phyloP scores from a whole-genome alignment of 768 basidiomycete species.

The Dioszegia hungarica region DNA sequence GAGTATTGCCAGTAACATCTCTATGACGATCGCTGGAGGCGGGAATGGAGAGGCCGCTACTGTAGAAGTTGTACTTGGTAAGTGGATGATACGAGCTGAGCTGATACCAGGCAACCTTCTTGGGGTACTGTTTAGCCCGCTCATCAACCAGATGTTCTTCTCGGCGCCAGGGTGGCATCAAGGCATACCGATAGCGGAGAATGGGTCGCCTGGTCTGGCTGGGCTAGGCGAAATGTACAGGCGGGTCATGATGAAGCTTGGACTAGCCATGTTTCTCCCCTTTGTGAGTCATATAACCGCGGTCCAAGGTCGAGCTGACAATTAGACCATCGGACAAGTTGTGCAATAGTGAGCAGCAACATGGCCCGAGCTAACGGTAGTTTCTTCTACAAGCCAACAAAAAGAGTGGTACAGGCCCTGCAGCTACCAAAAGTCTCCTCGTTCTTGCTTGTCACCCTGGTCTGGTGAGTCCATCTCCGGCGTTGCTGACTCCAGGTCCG shows the following conservation, averaged over 20 bases:
- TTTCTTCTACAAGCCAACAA: conserved; percentile 26
- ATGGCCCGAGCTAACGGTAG: not conserved
- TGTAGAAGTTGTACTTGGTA: conserved; percentile 35
- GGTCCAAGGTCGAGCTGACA: not conserved
- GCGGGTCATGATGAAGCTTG: conserved; percentile 33
- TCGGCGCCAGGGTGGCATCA: conserved; percentile 27
- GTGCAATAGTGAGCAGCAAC: conserved; percentile 24
- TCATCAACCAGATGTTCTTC: conserved; percentile 32
- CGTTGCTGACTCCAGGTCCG: conserved; percentile 11
- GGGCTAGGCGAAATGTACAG: conserved; percentile 37
- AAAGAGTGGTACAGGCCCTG: conserved; percentile 19
- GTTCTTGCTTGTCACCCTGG: conserved; percentile 32
- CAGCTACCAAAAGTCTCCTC: conserved; percentile 29
- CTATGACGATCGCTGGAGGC: conserved; percentile 35
- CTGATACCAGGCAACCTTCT: conserved; percentile 26
- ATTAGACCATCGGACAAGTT: conserved; percentile 36
- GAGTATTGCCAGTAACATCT: conserved; percentile 43
- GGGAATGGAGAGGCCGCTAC: conserved; percentile 40
- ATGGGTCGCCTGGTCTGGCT: conserved; percentile 18
- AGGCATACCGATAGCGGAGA: conserved; percentile 26
- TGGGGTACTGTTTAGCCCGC: conserved; percentile 35
- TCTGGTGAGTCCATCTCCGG: conserved; percentile 29
- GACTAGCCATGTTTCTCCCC: conserved; percentile 35
- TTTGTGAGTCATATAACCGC: conserved; percentile 31
- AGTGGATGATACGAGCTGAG: not conserved